A percentile compares a stretch with the other conserved stretches of the same genome.
Evolutionary conservation across 768 basidiomycete species (phyloP).

Genomic region (Daedaleopsis nitida): DNA sequence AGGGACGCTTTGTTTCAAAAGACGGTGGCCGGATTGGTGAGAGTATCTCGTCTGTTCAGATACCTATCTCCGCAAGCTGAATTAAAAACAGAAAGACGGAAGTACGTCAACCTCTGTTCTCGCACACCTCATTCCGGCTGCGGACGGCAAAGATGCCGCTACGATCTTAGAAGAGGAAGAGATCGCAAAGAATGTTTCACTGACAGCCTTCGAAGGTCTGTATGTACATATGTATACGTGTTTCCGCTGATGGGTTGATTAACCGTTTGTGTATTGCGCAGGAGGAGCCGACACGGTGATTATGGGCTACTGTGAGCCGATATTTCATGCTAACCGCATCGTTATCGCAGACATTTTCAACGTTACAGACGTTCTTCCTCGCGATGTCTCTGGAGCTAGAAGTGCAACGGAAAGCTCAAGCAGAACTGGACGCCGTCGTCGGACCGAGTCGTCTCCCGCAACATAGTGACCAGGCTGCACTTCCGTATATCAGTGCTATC

Average conservation of each 20-base stretch:
- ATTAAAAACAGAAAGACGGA: constrained; percentile 8
- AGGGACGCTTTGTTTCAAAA: no score
- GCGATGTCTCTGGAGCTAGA: constrained; percentile 9
- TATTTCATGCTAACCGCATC: neutral
- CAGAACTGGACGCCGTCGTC: constrained; percentile 11
- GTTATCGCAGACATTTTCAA: constrained; percentile 7
- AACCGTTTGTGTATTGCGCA: constrained; percentile 3
- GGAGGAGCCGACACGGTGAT: constrained; percentile 21
- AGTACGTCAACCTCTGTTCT: neutral
- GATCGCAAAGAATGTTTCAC: neutral
- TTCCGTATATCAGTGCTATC: constrained; percentile 14
- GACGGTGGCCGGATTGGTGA: no score
- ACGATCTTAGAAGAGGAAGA: neutral
- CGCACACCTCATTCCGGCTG: neutral
- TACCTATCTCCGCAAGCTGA: no score
- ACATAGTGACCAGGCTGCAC: constrained; percentile 1
- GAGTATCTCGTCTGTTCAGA: no score
- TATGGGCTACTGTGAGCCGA: neutral
- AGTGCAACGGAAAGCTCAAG: constrained; percentile 8
- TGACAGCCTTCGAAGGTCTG: constrained; percentile 1
- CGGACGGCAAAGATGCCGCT: neutral
- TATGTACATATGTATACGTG: neutral
- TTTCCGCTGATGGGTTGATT: no score
- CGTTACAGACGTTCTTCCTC: constrained; percentile 4
- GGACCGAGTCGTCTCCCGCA: constrained; percentile 11